Percentiles rank a stretch among this genome's conserved stretches.
Evolutionary conservation across 1,284 basidiomycete species (phyloP).

Genomic region (Leccinum holopus): DNA sequence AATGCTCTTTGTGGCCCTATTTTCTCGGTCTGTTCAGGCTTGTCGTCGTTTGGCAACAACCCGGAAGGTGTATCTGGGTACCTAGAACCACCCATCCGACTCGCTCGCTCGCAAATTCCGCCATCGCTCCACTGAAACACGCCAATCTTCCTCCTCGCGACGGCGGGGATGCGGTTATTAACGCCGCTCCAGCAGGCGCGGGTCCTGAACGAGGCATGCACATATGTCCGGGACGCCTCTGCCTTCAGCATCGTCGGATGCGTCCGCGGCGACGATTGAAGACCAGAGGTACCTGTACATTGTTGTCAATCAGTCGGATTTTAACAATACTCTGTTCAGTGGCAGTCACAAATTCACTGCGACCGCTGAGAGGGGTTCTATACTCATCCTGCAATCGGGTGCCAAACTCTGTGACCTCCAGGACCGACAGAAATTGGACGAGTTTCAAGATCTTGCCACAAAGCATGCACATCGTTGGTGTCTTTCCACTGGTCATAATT

Average conservation of each 20-base stretch:
- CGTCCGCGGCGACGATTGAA: no score
- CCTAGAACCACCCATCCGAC: slow-evolving; percentile 71
- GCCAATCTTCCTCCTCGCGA: no score
- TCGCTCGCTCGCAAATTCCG: no score
- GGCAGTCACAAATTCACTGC: not conserved
- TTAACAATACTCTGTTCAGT: not conserved
- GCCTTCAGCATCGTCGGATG: no score
- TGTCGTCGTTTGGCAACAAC: slow-evolving; percentile 79
- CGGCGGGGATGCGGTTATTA: no score
- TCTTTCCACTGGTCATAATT: not conserved
- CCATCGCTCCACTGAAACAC: no score
- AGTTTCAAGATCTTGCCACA: not conserved
- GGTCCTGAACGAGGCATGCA: no score
- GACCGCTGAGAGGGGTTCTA: not conserved
- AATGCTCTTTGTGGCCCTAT: not conserved
- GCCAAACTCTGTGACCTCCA: not conserved
- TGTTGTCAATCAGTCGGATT: not conserved
- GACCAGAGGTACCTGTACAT: not conserved
- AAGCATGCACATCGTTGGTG: not conserved
- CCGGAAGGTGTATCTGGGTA: slow-evolving; percentile 73
- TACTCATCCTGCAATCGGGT: not conserved
- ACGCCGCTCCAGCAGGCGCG: no score
- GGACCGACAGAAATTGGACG: not conserved
- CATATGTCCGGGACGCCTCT: no score
- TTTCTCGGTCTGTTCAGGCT: slow-evolving; percentile 50